Conservation (phyloP, 257 asterid genomes). For the Solanum lycopersicoides region DNA sequence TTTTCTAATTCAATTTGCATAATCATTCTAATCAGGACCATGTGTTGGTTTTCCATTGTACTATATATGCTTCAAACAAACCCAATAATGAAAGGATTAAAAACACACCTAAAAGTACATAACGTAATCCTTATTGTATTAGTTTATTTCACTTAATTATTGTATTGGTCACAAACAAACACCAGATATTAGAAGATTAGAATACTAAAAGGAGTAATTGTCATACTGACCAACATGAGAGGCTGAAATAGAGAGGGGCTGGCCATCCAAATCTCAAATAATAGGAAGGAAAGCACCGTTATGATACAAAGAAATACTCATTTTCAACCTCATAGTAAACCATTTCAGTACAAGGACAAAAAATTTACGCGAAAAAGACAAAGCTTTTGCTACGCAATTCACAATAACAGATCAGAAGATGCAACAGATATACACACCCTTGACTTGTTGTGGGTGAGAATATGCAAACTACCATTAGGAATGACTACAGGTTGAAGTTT, state of each 20-base stretch:
- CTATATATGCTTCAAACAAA: not conserved
- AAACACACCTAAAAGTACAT: not conserved
- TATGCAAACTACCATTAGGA: not conserved
- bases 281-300: constrained; percentile 19
- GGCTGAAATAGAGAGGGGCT: constrained; percentile 3
- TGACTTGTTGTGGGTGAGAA: not conserved
- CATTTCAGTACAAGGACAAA: not conserved
- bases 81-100: not conserved
- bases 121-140: not conserved
- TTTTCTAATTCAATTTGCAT: not conserved
- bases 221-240: not conserved
- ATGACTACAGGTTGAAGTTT: not conserved
- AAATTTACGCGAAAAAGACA: not conserved
- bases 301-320: not conserved
- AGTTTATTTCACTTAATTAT: not conserved
- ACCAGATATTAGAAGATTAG: not conserved
- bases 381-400: constrained; percentile 3
- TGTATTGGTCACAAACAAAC: not conserved
- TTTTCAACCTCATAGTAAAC: not conserved
- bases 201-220: not conserved
- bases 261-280: constrained; percentile 22
- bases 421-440: constrained; percentile 2
- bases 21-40: not conserved
- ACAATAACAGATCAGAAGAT: constrained; percentile 10
- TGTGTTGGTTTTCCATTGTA: no score